Evolutionary conservation across 192 early-diverging fungal species (phyloP), one percentile per base, ranked within the genome.

Genomic region (Endogone sp.): DNA sequence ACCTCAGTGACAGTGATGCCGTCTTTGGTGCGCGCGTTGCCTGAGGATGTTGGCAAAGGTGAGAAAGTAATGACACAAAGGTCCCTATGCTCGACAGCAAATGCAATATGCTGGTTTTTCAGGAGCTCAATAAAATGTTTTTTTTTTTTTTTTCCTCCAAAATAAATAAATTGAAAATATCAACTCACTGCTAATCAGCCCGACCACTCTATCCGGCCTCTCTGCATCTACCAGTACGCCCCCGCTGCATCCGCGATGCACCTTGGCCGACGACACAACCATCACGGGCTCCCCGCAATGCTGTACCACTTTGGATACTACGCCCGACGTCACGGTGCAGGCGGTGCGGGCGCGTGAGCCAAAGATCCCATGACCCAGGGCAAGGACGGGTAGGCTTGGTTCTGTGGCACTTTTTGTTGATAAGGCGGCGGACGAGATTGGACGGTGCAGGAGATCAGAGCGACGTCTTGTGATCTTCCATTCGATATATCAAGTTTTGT

Each of bases 161-260:
- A 44, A 20, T 23, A 60, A 23, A 9, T 56, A n/a, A 4, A 25
- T 6, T 60, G 49, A 63, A 24, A 23, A 64, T 13, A 2, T 65
- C 24, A 27, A 68, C 26, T 25, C 8, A 44, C 37, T 73, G 23
- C 72, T 74, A 6, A 78, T 73, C 23, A 78, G 63, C 1, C 77
- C 77, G 4, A 68, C 58, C 66, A 78, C 71, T 9, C 63, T 44
- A 2, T 72, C 77, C 20, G 37, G 37, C 37, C 71, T 8, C 21
- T 8, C 66, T 2, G 73, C 60, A 20, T 70, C 71, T 31, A 78
- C 66, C 4, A 78, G 62, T 2, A 74, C 77, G n/a, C 77, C 77
- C 11, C 77, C 77, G 62, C 77, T 78, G 54, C 74, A 74, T 49
- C 77, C 77, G 16, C 77, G 72, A 29, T 78, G 77, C 4, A 78